A percentile compares a stretch with the other conserved stretches of the same genome.
These are phyloP conservation scores for Cercospora sojina DNA, from an alignment of 2,329 filamentous ascomycete species.

Conservation along the genomic window DNA sequence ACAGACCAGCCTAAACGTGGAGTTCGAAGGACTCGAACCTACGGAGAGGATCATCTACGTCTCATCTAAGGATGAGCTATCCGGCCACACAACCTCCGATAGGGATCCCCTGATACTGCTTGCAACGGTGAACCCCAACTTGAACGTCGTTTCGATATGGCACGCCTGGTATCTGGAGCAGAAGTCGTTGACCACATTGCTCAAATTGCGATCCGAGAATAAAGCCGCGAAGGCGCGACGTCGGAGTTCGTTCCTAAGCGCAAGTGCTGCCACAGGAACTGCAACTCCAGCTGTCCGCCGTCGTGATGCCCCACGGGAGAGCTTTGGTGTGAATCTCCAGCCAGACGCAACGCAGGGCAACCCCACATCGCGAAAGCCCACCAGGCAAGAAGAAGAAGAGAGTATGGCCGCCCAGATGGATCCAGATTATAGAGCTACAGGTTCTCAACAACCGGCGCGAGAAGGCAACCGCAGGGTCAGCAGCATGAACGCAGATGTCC, in stretches of 20 bases:
- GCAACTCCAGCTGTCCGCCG: conserved; percentile 67
- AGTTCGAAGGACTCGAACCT: conserved; percentile 65
- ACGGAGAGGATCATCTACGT: conserved; percentile 83
- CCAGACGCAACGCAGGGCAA: conserved; percentile 22
- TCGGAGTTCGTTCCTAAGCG: conserved; percentile 59
- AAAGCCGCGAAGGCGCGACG: conserved; percentile 56
- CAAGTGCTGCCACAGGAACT: conserved; percentile 65
- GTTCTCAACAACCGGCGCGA: conserved; percentile 51
- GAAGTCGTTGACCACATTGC: conserved; percentile 52
- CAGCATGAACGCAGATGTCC: conserved; percentile 67
- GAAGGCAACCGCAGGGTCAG: conserved; percentile 75
- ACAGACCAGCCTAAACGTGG: conserved; percentile 40
- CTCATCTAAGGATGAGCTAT: conserved; percentile 62
- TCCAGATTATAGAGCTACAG: conserved; percentile 46
- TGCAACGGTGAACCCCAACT: conserved; percentile 76
- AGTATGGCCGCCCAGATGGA: conserved; percentile 52
- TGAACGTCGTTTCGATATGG: conserved; percentile 81
- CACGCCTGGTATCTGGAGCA: conserved; percentile 73
- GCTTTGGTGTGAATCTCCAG: conserved; percentile 60
- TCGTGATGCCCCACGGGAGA: conserved; percentile 71
- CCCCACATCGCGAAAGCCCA: conserved; percentile 31
- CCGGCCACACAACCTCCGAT: conserved; percentile 38
- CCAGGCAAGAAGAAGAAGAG: conserved; percentile 44
- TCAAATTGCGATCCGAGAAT: conserved; percentile 42
- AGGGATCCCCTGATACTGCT: conserved; percentile 62